These are phyloP conservation scores for Danielia reshetovae DNA, from an alignment of 805 yeast genomes.

Conservation along the genomic window DNA sequence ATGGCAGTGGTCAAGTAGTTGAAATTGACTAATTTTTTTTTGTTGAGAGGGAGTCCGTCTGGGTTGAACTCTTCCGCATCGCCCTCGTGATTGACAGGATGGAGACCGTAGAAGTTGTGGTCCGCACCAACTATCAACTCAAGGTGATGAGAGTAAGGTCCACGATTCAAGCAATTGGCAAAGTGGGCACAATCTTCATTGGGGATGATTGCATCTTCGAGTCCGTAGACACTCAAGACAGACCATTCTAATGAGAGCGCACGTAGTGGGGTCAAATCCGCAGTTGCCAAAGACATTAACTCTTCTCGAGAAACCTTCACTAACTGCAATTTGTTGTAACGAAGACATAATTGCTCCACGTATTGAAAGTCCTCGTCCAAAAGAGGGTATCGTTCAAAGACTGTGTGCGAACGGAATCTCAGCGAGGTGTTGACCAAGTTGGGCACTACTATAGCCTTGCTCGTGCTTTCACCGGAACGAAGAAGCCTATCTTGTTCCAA, in stretches of 20 bases:
- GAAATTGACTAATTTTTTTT: constrained; percentile 51
- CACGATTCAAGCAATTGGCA: constrained; percentile 53
- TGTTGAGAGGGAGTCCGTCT: constrained; percentile 39
- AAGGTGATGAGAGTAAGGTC: constrained; percentile 48
- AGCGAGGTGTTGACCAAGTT: constrained; percentile 70
- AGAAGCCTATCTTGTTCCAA: constrained; percentile 37
- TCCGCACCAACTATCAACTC: constrained; percentile 65
- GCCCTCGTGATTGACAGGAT: constrained; percentile 30
- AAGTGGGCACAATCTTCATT: constrained; percentile 55
- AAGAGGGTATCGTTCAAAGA: constrained; percentile 36
- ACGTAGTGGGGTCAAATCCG: constrained; percentile 42
- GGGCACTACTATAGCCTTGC: constrained; percentile 47
- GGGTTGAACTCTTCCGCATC: constrained; percentile 35
- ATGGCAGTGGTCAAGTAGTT: constrained; percentile 48
- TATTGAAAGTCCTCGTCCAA: constrained; percentile 16
- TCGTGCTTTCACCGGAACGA: constrained; percentile 21
- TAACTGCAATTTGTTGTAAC: constrained; percentile 47
- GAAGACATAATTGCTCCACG: constrained; percentile 35
- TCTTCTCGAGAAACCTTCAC: constrained; percentile 48
- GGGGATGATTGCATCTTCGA: constrained; percentile 64
- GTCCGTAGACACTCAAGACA: constrained; percentile 69
- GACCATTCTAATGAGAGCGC: constrained; percentile 44
- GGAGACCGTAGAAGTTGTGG: constrained; percentile 70
- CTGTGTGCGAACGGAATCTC: constrained; percentile 53
- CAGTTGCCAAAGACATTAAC: constrained; percentile 43